Conservation (phyloP, 306 rosid genomes). For the Rosa chinensis region DNA sequence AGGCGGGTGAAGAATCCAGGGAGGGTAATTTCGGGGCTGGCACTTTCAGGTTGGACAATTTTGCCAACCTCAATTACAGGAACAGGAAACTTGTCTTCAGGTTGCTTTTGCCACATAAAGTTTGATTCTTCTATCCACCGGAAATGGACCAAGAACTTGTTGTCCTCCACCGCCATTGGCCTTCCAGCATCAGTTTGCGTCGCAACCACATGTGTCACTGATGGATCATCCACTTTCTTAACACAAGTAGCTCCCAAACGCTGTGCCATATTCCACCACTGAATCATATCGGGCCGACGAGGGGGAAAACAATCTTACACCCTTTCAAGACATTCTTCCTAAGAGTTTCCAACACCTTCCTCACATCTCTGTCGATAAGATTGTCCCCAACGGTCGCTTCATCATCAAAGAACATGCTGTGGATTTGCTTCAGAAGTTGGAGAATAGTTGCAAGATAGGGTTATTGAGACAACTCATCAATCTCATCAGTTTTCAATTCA, state of each 20-base stretch:
- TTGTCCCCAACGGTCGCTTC: conserved; percentile 13
- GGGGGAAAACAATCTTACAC: conserved; percentile 49
- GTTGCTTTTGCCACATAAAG: no score
- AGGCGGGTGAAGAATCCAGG: no score
- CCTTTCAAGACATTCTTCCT: conserved; percentile 52
- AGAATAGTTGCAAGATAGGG: conserved; percentile 64
- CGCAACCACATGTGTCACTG: conserved; percentile 39
- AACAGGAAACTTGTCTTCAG: no score
- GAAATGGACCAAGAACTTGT: no score
- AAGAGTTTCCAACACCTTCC: conserved; percentile 62
- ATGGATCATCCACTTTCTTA: conserved; percentile 42
- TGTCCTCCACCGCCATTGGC: no score
- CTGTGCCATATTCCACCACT: conserved; percentile 67
- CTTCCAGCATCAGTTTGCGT: no score
- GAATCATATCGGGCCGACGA: conserved; percentile 17
- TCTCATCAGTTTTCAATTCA: conserved; percentile 67
- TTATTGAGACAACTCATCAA: conserved; percentile 52
- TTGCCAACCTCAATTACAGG: no score
- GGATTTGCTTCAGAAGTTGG: conserved; percentile 64
- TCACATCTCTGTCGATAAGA: conserved; percentile 65
- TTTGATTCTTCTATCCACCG: no score
- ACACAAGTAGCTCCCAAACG: conserved; percentile 74
- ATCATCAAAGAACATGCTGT: conserved; percentile 58
- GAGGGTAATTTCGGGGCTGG: no score
- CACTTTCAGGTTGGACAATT: no score